Evolutionary conservation across 108 stramenopile genomes (phyloP).

Genomic region (Cyclotella kingstonii): DNA sequence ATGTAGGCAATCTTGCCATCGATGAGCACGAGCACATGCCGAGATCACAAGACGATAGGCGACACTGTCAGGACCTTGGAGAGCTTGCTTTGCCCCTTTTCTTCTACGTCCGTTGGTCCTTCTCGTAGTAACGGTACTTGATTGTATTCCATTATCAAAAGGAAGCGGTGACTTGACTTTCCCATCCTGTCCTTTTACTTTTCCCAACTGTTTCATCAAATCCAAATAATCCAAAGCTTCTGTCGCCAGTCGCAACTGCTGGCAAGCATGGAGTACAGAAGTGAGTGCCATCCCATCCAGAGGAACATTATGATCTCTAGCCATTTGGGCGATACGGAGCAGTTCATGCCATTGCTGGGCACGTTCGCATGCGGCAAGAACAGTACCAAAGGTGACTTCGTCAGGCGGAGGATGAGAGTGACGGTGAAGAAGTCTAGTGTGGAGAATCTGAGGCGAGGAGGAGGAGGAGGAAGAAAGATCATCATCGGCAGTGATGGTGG

Average conservation of each 20-base stretch:
- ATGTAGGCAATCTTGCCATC: conserved; percentile 59
- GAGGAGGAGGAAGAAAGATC: neutral
- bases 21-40: conserved; percentile 63
- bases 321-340: conserved; percentile 50
- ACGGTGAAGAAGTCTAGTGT: too few relatives aligned
- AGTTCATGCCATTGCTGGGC: conserved; percentile 61
- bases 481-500: neutral
- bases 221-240: conserved; percentile 69
- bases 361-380: conserved; percentile 73
- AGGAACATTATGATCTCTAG: conserved; percentile 42
- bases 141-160: neutral
- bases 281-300: conserved; percentile 72
- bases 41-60: conserved; percentile 79
- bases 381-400: conserved; percentile 77
- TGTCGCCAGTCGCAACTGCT: conserved; percentile 64
- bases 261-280: conserved; percentile 72
- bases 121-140: neutral
- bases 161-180: neutral
- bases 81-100: conserved; percentile 46
- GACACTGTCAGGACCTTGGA: conserved; percentile 74
- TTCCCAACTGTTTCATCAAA: conserved; percentile 52
- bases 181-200: neutral
- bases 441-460: too few relatives aligned
- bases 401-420: conserved; percentile 70
- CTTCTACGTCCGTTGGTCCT: conserved; percentile 48